Evolutionary conservation across 1,284 basidiomycete genomes (phyloP), one percentile per base, ranked within the genome.

Genomic region (Apiotrichum brassicae): DNA sequence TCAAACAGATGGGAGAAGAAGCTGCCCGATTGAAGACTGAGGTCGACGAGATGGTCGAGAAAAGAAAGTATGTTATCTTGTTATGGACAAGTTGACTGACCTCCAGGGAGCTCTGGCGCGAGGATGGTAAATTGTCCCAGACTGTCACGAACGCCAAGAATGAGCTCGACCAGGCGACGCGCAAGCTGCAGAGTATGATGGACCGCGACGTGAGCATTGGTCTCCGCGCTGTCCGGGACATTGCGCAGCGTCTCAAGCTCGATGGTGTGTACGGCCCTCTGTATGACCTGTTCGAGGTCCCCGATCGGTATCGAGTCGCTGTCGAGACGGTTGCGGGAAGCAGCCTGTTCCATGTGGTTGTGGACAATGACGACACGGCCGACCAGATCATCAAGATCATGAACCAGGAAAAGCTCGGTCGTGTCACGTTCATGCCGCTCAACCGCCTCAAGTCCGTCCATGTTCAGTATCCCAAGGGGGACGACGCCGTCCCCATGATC

Each of bases 401-500:
- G 92, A 79, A 92, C 63, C 82, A 82, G 63, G 91, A 97, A 64
- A 87, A 86, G 67, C 86, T 82, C 6, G 95, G 95, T 1, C 84
- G 95, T 46, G 88, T 98, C 19, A 99, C 95, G 0, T 97, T 97
- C 75, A 93, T 99, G 85, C 95, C 95, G 13, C 80, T 99, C 39
- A 98, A 98, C 71, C 86, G 94, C n/a, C 82, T 98, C 44, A 85
- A 87, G 62, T 86, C 87, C 35, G 87, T 86, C 58, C 62, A 71
- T 32, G 67, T 74, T 44, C 71, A 72, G 44, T 78, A 79, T 54
- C 92, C 92, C 0, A 84, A 86, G 57, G 85, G 84, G 4, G 81
- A 84, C 49, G 94, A 98, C 60, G 91, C 90, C 0, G 83, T 97
- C 37, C 89, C 92, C 0, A 81, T 93, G 52, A 77, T 92, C 45